Evolutionary conservation across 257 asterid genomes (phyloP).

Genomic region (Cruciata laevipes): DNA sequence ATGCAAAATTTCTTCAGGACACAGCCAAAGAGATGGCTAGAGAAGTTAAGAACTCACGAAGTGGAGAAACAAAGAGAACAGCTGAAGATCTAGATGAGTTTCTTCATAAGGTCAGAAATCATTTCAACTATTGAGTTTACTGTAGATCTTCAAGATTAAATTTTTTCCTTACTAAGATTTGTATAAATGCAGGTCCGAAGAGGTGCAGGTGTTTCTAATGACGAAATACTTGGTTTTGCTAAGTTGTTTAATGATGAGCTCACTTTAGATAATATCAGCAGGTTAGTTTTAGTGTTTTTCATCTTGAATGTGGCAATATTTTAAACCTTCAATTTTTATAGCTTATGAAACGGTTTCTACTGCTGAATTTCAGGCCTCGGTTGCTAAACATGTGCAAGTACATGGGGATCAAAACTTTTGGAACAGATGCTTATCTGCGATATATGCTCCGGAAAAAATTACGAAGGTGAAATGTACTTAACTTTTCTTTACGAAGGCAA

Average conservation of each 20-base stretch:
- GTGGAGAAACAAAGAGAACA: constrained; percentile 76
- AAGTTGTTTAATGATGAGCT: constrained; percentile 94
- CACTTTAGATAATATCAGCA: constrained; percentile 87
- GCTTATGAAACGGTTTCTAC: not conserved
- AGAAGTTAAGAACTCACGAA: constrained; percentile 73
- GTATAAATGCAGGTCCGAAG: constrained; percentile 61
- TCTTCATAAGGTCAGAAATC: constrained; percentile 47
- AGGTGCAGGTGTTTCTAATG: constrained; percentile 77
- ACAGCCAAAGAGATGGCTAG: constrained; percentile 89
- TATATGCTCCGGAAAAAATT: constrained; percentile 77
- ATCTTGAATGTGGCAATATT: not conserved
- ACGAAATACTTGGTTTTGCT: constrained; percentile 82
- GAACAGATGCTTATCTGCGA: constrained; percentile 85
- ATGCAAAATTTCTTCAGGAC: constrained; percentile 86
- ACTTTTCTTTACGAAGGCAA: too few species aligned
- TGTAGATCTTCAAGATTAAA: constrained; percentile 14
- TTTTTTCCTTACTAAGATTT: constrained; percentile 9
- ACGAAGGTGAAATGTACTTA: constrained; percentile 46
- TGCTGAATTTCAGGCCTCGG: constrained; percentile 59
- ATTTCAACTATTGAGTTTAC: constrained; percentile 8
- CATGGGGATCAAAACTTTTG: constrained; percentile 79
- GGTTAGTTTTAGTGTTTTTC: constrained; percentile 33
- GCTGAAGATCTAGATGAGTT: constrained; percentile 90
- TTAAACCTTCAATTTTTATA: not conserved
- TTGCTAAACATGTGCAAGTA: constrained; percentile 93